phyloP scores from a whole-genome alignment of 352 stramenopile species.

The Phytophthora sojae region DNA sequence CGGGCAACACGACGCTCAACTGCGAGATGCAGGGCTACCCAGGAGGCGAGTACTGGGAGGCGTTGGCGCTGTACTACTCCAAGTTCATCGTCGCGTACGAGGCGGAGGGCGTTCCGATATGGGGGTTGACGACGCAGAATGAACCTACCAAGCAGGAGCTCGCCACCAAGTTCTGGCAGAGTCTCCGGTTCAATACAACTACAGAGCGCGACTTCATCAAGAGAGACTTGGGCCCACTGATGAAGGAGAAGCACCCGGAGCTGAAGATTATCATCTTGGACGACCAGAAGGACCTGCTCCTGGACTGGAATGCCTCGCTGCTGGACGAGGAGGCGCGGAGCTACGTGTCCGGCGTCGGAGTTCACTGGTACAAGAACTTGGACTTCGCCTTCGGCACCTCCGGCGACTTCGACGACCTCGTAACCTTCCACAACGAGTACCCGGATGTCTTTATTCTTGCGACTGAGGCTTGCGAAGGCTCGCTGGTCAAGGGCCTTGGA shows the following conservation, averaged over 20 bases:
- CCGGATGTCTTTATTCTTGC: slow-evolving; percentile 84
- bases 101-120: slow-evolving; percentile 54
- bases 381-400: slow-evolving; percentile 55
- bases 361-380: slow-evolving; percentile 89
- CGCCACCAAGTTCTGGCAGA: slow-evolving; percentile 48
- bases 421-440: slow-evolving; percentile 60
- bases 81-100: slow-evolving; percentile 80
- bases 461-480: slow-evolving; percentile 80
- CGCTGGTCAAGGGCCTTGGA: slow-evolving; percentile 54
- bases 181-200: slow-evolving; percentile 50
- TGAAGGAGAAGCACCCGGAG: slow-evolving; percentile 75
- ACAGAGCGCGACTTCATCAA: slow-evolving; percentile 80
- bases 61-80: slow-evolving; percentile 76
- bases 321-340: slow-evolving; percentile 53
- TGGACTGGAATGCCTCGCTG: slow-evolving; percentile 52
- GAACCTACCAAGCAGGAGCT: slow-evolving; percentile 56
- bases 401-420: slow-evolving; percentile 59
- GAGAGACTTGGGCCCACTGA: slow-evolving; percentile 69
- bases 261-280: slow-evolving; percentile 88
- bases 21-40: slow-evolving; percentile 49
- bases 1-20: slow-evolving; percentile 47
- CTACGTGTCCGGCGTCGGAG: slow-evolving; percentile 84
- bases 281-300: slow-evolving; percentile 78
- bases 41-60: slow-evolving; percentile 47
- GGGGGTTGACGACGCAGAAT: slow-evolving; percentile 77